Evolutionary conservation across 2,329 filamentous ascomycete species (phyloP).

Genomic region (Fusarium zealandicum): DNA sequence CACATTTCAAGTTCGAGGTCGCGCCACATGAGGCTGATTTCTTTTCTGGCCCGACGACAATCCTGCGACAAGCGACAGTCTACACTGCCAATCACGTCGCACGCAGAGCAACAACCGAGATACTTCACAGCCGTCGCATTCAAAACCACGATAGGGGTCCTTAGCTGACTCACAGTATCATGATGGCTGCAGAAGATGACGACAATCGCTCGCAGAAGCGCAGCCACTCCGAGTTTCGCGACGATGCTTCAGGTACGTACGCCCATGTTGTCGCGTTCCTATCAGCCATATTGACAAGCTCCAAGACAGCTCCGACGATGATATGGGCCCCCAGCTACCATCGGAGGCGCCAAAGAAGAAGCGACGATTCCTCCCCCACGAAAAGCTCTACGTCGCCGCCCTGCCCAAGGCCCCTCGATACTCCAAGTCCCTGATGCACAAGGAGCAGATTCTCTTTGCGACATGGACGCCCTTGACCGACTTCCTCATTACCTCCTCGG

Average conservation of each 20-base stretch:
- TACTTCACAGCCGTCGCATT: constrained; percentile 2
- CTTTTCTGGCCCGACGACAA: constrained; percentile 23
- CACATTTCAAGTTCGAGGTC: constrained; percentile 20
- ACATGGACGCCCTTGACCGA: constrained; percentile 91
- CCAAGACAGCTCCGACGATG: constrained; percentile 78
- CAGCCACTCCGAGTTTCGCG: constrained; percentile 62
- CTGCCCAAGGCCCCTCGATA: constrained; percentile 83
- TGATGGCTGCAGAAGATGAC: constrained; percentile 45
- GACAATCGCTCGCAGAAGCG: constrained; percentile 53
- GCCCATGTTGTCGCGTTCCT: constrained; percentile 5
- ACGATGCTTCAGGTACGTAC: constrained; percentile 52
- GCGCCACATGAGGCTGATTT: constrained; percentile 39
- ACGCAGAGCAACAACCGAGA: constrained; percentile 10
- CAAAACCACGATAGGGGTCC: neutral
- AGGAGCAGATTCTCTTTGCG: constrained; percentile 88
- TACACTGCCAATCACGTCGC: constrained; percentile 10
- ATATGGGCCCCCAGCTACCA: constrained; percentile 91
- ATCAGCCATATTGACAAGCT: constrained; percentile 14
- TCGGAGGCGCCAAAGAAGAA: constrained; percentile 88
- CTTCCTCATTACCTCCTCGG: constrained; percentile 91
- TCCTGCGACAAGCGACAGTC: constrained; percentile 2
- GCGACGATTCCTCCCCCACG: constrained; percentile 86
- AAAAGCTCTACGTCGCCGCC: constrained; percentile 92
- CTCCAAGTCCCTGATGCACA: constrained; percentile 97
- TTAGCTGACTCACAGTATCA: neutral